Percentiles rank a stretch among this genome's conserved stretches.
Evolutionary conservation across 1,139 yeast genomes (phyloP).

Genomic region (Suhomyces terraborum): DNA sequence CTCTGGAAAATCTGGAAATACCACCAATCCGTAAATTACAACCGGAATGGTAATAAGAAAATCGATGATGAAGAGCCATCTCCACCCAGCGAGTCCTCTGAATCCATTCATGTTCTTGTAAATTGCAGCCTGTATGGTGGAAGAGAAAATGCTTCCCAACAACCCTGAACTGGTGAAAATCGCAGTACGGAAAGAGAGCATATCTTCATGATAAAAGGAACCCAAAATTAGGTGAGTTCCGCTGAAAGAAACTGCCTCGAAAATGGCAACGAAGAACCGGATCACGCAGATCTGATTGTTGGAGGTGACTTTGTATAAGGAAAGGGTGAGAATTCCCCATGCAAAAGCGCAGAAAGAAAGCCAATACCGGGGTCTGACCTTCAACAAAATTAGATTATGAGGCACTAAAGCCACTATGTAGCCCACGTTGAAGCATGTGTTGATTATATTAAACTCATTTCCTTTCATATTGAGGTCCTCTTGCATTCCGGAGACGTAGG

Average conservation of each 20-base stretch:
- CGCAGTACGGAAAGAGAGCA: constrained; percentile 51
- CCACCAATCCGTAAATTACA: constrained; percentile 53
- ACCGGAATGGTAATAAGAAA: constrained; percentile 47
- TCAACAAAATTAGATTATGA: constrained; percentile 51
- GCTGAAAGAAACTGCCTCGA: constrained; percentile 56
- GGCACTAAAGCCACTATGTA: constrained; percentile 62
- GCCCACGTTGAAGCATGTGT: constrained; percentile 62
- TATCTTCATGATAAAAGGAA: constrained; percentile 53
- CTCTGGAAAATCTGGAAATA: constrained; percentile 62
- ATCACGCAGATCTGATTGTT: constrained; percentile 51
- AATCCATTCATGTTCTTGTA: constrained; percentile 33
- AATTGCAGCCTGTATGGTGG: constrained; percentile 40
- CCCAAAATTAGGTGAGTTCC: constrained; percentile 58
- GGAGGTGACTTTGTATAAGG: constrained; percentile 46
- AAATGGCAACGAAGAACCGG: constrained; percentile 56
- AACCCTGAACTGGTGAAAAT: constrained; percentile 56
- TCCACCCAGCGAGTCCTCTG: constrained; percentile 40
- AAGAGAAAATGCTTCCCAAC: constrained; percentile 51
- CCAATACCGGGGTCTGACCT: constrained; percentile 57
- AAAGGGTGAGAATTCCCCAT: constrained; percentile 59
- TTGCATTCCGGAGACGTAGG: constrained; percentile 43
- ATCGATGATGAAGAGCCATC: constrained; percentile 44
- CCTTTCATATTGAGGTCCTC: constrained; percentile 45
- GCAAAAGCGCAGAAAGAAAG: constrained; percentile 52
- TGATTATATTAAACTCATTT: constrained; percentile 48